Evolutionary conservation across 495 filamentous ascomycete species (phyloP).

Genomic region (Apiosordaria backusii): DNA sequence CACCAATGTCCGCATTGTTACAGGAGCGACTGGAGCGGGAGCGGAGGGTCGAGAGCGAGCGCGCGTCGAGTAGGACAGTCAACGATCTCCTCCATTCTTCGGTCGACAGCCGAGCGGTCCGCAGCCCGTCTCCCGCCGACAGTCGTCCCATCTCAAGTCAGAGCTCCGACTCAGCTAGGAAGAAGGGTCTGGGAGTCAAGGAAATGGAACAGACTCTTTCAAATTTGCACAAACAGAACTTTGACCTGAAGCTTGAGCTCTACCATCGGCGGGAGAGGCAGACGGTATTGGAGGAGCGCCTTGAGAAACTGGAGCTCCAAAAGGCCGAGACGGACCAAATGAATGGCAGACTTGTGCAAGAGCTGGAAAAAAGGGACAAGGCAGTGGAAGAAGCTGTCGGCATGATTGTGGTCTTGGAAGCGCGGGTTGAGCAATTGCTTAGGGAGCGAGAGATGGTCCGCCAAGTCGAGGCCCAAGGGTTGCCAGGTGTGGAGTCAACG

Average conservation of each 20-base stretch:
- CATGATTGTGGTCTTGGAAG: constrained; percentile 73
- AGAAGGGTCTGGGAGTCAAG: constrained; percentile 46
- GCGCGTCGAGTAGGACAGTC: constrained; percentile 35
- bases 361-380: constrained; percentile 72
- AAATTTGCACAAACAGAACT: constrained; percentile 81
- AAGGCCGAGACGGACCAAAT: constrained; percentile 52
- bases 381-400: constrained; percentile 79
- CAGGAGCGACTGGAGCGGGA: constrained; percentile 51
- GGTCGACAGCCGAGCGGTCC: constrained; percentile 22
- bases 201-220: constrained; percentile 48
- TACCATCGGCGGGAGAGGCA: constrained; percentile 65
- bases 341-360: constrained; percentile 65
- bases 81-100: constrained; percentile 34
- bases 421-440: constrained; percentile 56
- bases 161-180: constrained; percentile 34
- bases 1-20: constrained; percentile 42
- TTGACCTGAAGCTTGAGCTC: constrained; percentile 82
- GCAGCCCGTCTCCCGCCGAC: constrained; percentile 35
- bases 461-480: constrained; percentile 33
- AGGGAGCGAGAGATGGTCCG: constrained; percentile 42
- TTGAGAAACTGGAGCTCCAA: constrained; percentile 57
- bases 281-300: constrained; percentile 53
- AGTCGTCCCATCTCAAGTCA: constrained; percentile 34
- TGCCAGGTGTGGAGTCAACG: constrained; percentile 24
- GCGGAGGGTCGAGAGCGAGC: constrained; percentile 45